Evolutionary conservation across 78 protist species (phyloP).

Genomic region (Pigoraptor vietnamica): DNA sequence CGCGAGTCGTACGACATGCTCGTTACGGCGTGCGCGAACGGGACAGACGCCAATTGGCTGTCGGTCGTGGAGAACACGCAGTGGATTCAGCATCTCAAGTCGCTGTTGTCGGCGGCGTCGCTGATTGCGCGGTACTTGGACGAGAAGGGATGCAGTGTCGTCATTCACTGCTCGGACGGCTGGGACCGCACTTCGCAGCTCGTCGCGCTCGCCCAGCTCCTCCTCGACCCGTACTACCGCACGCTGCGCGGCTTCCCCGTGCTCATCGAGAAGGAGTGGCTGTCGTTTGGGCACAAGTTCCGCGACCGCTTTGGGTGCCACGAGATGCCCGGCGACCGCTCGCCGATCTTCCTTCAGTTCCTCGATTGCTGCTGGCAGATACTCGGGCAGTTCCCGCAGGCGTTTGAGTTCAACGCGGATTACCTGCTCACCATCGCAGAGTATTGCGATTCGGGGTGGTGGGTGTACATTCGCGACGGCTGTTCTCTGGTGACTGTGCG

Average conservation of each 20-base stretch:
- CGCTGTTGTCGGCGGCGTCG: conserved; percentile 30
- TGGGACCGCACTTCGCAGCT: conserved; percentile 96
- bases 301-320: conserved; percentile 23
- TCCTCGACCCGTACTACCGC: conserved; percentile 85
- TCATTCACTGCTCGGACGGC: conserved; percentile 85
- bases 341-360: conserved; percentile 91
- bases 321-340: conserved; percentile 17
- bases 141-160: background rate
- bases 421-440: conserved; percentile 56
- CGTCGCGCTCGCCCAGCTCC: conserved; percentile 55
- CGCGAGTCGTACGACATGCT: conserved; percentile 27
- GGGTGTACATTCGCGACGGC: background rate
- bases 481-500: background rate
- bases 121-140: background rate
- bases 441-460: conserved; percentile 6
- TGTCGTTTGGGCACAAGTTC: conserved; percentile 83
- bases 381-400: conserved; percentile 49
- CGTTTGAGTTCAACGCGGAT: conserved; percentile 80
- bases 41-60: conserved; percentile 21
- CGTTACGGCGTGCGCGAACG: background rate
- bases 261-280: conserved; percentile 91
- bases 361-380: conserved; percentile 84
- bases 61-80: conserved; percentile 41
- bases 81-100: conserved; percentile 54
- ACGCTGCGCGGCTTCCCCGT: conserved; percentile 80